Evolutionary conservation across 768 basidiomycete genomes (phyloP).

Genomic region (Lactifluus hygrophoroides): DNA sequence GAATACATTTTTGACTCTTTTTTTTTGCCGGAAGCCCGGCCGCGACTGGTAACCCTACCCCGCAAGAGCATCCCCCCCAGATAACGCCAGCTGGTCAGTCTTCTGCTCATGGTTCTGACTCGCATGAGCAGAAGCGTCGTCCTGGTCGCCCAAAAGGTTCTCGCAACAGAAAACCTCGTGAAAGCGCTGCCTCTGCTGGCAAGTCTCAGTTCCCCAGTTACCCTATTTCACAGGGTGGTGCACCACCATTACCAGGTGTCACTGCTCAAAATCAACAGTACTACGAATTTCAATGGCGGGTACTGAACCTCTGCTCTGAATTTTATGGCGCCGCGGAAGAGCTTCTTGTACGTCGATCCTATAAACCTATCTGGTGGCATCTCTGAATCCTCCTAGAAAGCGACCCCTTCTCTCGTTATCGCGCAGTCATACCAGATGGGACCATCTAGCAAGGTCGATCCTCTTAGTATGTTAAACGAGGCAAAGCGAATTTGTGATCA

Average conservation of each 20-base stretch:
- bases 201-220: constrained; percentile 29
- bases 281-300: constrained; percentile 82
- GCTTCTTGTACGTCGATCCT: constrained; percentile 51
- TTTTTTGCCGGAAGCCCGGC: constrained; percentile 23
- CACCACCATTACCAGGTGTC: constrained; percentile 31
- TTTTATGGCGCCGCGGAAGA: constrained; percentile 84
- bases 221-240: constrained; percentile 22
- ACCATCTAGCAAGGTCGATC: constrained; percentile 60
- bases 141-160: constrained; percentile 76
- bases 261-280: constrained; percentile 67
- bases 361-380: constrained; percentile 9
- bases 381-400: constrained; percentile 31
- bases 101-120: constrained; percentile 26
- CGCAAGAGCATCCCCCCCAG: constrained; percentile 6
- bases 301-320: constrained; percentile 73
- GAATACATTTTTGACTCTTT: constrained; percentile 15
- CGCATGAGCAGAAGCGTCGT: constrained; percentile 49
- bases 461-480: constrained; percentile 61
- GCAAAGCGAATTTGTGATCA: constrained; percentile 74
- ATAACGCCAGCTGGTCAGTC: constrained; percentile 11
- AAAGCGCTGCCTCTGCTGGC: constrained; percentile 34
- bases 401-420: constrained; percentile 58
- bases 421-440: constrained; percentile 78
- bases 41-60: constrained; percentile 16
- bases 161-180: constrained; percentile 54